Evolutionary conservation across 257 asterid species (phyloP).

Genomic region (Voacanga thouarsii): DNA sequence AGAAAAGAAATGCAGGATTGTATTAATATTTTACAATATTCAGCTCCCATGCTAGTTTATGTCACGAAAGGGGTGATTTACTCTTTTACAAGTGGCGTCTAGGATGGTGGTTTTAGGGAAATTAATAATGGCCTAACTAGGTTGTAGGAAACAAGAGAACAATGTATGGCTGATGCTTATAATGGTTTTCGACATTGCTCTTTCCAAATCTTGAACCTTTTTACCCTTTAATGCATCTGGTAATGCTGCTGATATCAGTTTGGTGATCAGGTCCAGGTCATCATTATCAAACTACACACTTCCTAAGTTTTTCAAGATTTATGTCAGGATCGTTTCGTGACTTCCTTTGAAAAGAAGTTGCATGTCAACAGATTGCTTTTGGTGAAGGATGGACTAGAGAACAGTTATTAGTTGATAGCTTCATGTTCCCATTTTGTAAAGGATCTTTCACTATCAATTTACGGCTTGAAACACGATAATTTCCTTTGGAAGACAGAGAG

Average conservation of each 20-base stretch:
- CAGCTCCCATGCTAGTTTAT: not conserved
- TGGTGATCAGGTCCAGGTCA: not conserved
- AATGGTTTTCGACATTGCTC: not conserved
- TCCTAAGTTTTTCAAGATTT: not conserved
- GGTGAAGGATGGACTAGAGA: not conserved
- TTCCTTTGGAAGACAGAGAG: not conserved
- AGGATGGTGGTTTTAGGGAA: not conserved
- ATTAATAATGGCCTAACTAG: not conserved
- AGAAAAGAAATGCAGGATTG: not conserved
- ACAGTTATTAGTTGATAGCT: not conserved
- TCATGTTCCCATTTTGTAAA: not conserved
- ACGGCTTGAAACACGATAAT: not conserved
- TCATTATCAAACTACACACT: not conserved
- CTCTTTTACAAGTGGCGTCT: not conserved
- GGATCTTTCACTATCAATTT: not conserved
- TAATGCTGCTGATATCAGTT: not conserved
- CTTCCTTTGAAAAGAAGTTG: not conserved
- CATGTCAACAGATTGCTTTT: not conserved
- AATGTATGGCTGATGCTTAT: not conserved
- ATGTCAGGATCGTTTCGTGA: not conserved
- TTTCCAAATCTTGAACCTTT: not conserved
- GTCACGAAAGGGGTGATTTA: conserved; percentile 7
- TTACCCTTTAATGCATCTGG: not conserved
- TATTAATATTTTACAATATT: not conserved
- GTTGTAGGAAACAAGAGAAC: not conserved